A percentile compares a stretch with the other conserved stretches of the same genome.
Evolutionary conservation across 2,329 filamentous ascomycete genomes (phyloP).

Genomic region (Alternaria triticina): DNA sequence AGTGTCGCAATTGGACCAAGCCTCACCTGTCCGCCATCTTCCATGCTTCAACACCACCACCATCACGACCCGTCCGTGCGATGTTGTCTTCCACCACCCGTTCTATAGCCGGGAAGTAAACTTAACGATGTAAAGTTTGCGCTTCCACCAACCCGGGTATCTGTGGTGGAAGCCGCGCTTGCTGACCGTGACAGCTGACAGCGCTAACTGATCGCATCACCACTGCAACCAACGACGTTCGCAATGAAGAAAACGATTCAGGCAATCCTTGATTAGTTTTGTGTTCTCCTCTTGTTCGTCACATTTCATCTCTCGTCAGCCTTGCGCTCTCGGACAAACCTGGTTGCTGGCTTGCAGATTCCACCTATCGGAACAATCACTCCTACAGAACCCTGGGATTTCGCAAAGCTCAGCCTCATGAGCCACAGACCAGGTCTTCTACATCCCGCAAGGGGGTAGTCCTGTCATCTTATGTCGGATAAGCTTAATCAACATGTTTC

Average conservation of each 20-base stretch:
- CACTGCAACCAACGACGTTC: background rate
- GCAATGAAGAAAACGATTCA: background rate
- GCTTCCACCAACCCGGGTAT: background rate
- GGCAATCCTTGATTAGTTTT: background rate
- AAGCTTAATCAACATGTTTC: constrained; percentile 5
- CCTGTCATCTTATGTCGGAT: constrained; percentile 2
- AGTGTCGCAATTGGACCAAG: background rate
- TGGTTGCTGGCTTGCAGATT: background rate
- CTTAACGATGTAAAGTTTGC: background rate
- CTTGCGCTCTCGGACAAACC: background rate
- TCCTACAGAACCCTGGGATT: background rate
- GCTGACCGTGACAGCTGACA: background rate
- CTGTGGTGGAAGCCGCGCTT: background rate
- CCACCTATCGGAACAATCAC: constrained; percentile 10
- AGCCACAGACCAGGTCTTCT: background rate
- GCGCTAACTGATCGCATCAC: background rate
- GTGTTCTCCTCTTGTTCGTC: background rate
- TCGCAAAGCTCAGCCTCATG: background rate
- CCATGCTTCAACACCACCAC: background rate
- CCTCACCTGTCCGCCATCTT: background rate
- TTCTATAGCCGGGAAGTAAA: background rate
- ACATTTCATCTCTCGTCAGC: background rate
- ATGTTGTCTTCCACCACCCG: background rate
- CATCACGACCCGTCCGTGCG: background rate
- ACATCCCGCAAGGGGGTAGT: background rate